These are phyloP conservation scores for Neocucurbitaria cava DNA, from an alignment of 2,329 filamentous ascomycete species.

Conservation along the genomic window DNA sequence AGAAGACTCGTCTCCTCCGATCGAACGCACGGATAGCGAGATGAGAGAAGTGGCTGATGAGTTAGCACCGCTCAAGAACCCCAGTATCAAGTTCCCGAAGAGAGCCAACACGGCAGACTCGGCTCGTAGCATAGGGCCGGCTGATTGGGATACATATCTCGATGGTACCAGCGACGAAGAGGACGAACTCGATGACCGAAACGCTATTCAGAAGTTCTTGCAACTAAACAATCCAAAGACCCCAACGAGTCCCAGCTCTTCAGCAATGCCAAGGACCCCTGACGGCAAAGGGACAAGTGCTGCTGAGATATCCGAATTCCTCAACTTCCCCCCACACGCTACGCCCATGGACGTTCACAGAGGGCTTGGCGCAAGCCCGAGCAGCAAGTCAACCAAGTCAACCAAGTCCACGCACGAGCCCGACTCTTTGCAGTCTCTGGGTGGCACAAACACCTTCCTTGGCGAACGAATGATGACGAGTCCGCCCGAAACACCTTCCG, in stretches of 20 bases:
- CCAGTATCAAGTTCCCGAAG: slow-evolving; percentile 27
- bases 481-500: slow-evolving; percentile 30
- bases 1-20: slow-evolving; percentile 44
- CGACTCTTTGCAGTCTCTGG: slow-evolving; percentile 39
- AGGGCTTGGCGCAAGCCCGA: slow-evolving; percentile 44
- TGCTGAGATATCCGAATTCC: slow-evolving; percentile 50
- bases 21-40: slow-evolving; percentile 56
- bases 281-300: slow-evolving; percentile 44
- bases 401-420: slow-evolving; percentile 26
- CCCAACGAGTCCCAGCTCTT: slow-evolving; percentile 20
- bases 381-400: slow-evolving; percentile 18
- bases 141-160: slow-evolving; percentile 59
- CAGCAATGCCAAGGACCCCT: slow-evolving; percentile 22
- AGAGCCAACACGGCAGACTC: slow-evolving; percentile 36
- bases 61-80: slow-evolving; percentile 42
- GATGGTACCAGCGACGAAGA: slow-evolving; percentile 57
- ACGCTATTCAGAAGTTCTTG: slow-evolving; percentile 45
- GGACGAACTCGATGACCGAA: slow-evolving; percentile 53
- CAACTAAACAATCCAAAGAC: slow-evolving; percentile 32
- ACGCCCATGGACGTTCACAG: slow-evolving; percentile 46
- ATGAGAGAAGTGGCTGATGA: slow-evolving; percentile 55
- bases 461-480: slow-evolving; percentile 20
- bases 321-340: slow-evolving; percentile 25
- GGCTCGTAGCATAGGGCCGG: slow-evolving; percentile 49
- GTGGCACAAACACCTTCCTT: slow-evolving; percentile 18